Conservation (phyloP, 208 protist species). For the Kentomonas sorsogonicus region DNA sequence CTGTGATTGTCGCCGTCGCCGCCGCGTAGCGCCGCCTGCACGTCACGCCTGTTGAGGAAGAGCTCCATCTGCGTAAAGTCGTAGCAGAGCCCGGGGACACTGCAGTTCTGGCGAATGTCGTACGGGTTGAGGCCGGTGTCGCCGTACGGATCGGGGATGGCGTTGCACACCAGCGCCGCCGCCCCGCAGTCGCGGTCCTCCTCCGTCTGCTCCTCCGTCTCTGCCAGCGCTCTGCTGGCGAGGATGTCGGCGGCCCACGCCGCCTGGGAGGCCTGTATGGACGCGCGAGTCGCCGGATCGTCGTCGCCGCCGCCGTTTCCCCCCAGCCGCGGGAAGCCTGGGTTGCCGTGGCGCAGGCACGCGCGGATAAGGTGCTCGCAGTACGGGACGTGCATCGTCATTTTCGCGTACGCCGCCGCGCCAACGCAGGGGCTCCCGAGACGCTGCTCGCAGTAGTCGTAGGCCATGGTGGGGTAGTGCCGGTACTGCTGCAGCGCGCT, state of each 20-base stretch:
- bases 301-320: no score
- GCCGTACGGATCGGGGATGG: constrained; percentile 26
- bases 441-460: constrained; percentile 41
- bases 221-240: no score
- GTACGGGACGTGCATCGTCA: constrained; percentile 7
- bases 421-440: constrained; percentile 41
- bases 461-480: constrained; percentile 57
- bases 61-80: constrained; percentile 39
- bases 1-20: no score
- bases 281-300: no score
- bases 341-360: constrained; percentile 28
- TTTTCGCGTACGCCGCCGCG: constrained; percentile 24
- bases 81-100: constrained; percentile 68
- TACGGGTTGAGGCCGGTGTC: constrained; percentile 79
- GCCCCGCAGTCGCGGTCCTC: constrained; percentile 16
- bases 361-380: not conserved
- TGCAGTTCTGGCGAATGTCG: constrained; percentile 66
- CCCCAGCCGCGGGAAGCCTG: constrained; percentile 31
- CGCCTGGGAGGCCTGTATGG: no score
- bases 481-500: constrained; percentile 72
- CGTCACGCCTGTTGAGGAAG: constrained; percentile 55
- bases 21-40: constrained; percentile 56
- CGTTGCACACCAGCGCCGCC: constrained; percentile 29
- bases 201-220: no score
- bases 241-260: no score